These are phyloP conservation scores for Seminavis robusta DNA, from an alignment of 108 stramenopile species.

Conservation along the genomic window DNA sequence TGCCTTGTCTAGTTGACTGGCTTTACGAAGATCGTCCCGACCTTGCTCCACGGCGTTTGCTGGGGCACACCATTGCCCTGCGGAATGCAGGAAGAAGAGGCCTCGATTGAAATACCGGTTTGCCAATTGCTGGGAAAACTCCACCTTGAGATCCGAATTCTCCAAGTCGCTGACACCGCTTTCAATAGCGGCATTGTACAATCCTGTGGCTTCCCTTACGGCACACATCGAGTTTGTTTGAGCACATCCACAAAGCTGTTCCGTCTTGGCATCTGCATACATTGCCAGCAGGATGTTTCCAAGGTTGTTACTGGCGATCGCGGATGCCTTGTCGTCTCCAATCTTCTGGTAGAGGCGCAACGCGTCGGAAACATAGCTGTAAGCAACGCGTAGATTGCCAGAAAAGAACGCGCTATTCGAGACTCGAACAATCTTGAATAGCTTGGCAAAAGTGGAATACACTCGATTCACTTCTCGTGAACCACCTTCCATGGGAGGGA, in stretches of 20 bases:
- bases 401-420: conserved; percentile 57
- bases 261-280: conserved; percentile 24
- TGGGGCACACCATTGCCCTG: conserved; percentile 28
- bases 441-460: conserved; percentile 42
- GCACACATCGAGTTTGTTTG: conserved; percentile 7
- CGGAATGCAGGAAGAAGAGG: conserved; percentile 40
- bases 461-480: conserved; percentile 44
- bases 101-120: conserved; percentile 69
- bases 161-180: conserved; percentile 29
- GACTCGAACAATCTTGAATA: conserved; percentile 47
- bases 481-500: conserved; percentile 46
- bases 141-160: conserved; percentile 22
- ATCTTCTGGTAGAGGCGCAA: conserved; percentile 46
- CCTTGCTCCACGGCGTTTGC: conserved; percentile 24
- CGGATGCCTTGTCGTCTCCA: conserved; percentile 60
- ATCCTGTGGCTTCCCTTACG: conserved; percentile 22
- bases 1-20: conserved; percentile 28
- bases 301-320: conserved; percentile 56
- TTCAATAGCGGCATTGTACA: conserved; percentile 41
- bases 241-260: conserved; percentile 10
- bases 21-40: not conserved
- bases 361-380: conserved; percentile 38
- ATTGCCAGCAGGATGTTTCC: conserved; percentile 38
- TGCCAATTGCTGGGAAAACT: conserved; percentile 50
- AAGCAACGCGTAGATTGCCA: conserved; percentile 39